A percentile compares a stretch with the other conserved stretches of the same genome.
Evolutionary conservation across 2,329 filamentous ascomycete species (phyloP).

Genomic region (Colletotrichum zoysiae): DNA sequence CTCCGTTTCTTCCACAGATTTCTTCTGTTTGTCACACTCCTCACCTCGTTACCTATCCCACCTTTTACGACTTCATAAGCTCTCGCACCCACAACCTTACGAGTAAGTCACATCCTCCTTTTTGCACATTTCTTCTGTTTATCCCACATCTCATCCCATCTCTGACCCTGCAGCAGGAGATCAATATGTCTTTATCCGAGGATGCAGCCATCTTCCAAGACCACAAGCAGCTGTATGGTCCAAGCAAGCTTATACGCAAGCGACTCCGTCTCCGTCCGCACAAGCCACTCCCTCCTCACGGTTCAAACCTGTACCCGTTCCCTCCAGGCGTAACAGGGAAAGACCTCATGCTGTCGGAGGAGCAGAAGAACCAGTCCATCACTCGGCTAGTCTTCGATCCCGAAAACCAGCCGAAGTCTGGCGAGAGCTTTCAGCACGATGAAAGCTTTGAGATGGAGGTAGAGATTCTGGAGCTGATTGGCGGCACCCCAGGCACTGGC

Average conservation of each 20-base stretch:
- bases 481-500: neutral
- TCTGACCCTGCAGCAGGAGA: neutral
- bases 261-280: constrained; percentile 15
- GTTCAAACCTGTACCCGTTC: constrained; percentile 3
- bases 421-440: neutral
- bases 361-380: neutral
- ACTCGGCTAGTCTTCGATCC: neutral
- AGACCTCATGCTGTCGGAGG: neutral
- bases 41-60: too few relatives aligned
- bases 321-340: neutral
- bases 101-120: too few relatives aligned
- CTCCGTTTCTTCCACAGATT: too few relatives aligned
- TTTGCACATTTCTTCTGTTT: too few relatives aligned
- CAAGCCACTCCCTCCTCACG: constrained; percentile 5
- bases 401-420: neutral
- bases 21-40: too few relatives aligned
- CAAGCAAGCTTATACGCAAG: too few relatives aligned
- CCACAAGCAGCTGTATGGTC: neutral
- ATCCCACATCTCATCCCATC: too few relatives aligned
- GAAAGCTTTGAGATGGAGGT: neutral
- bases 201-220: neutral
- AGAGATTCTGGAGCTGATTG: constrained; percentile 7
- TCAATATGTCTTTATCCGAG: constrained; percentile 1
- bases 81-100: too few relatives aligned
- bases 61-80: too few relatives aligned